Evolutionary conservation across 2,329 filamentous ascomycete genomes (phyloP).

Genomic region (Calycina herbarum): DNA sequence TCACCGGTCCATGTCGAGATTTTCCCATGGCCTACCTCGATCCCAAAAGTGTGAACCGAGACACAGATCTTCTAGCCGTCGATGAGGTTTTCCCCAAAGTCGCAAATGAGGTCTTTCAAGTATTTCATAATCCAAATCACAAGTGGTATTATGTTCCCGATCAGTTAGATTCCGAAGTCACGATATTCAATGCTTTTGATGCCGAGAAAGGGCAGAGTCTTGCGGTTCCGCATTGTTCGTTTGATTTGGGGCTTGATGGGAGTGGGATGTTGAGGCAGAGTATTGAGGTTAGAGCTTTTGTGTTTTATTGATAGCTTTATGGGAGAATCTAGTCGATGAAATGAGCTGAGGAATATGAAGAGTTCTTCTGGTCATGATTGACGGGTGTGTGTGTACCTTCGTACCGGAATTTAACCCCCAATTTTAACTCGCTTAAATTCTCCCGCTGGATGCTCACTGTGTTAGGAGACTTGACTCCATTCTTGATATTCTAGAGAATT

Average conservation of each 20-base stretch:
- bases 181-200: slow-evolving; percentile 3
- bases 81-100: slow-evolving; percentile 18
- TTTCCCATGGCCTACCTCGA: slow-evolving; percentile 22
- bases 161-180: slow-evolving; percentile 13
- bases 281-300: slow-evolving; percentile 21
- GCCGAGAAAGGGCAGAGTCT: background rate
- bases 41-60: slow-evolving; percentile 13
- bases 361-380: no score
- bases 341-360: no score
- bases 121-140: slow-evolving; percentile 13
- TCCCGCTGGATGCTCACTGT: no score
- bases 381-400: no score
- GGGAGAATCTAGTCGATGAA: background rate
- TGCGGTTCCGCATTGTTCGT: slow-evolving; percentile 15
- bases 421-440: no score
- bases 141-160: slow-evolving; percentile 22
- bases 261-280: slow-evolving; percentile 15
- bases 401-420: no score
- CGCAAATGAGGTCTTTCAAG: slow-evolving; percentile 18
- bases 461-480: no score
- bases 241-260: slow-evolving; percentile 3
- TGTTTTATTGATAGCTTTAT: slow-evolving; percentile 7
- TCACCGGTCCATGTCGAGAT: slow-evolving; percentile 17
- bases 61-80: slow-evolving; percentile 12
- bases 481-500: no score